Evolutionary conservation across 148 eudicot genomes (phyloP).

Genomic region (Rhododendron henanense): DNA sequence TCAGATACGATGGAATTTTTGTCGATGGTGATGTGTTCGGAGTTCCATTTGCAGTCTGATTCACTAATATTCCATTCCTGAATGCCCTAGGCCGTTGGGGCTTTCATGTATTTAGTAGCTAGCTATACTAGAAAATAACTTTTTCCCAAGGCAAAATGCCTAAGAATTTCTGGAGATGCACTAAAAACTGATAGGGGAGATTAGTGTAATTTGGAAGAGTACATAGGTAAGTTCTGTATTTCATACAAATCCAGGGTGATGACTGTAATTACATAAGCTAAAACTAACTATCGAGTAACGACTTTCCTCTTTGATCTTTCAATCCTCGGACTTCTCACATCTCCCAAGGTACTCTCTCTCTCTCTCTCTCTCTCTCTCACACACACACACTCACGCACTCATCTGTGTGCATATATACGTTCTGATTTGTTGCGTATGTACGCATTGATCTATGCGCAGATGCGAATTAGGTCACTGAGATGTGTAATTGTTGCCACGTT

Average conservation of each 20-base stretch:
- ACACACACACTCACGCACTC: not conserved
- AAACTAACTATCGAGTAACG: not conserved
- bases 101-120: not conserved
- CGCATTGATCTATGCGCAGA: constrained; percentile 12
- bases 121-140: not conserved
- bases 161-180: not conserved
- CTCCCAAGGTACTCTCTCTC: not conserved
- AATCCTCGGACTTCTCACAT: not conserved
- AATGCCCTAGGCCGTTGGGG: not conserved
- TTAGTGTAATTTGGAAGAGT: not conserved
- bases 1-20: no score
- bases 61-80: no score
- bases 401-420: not conserved
- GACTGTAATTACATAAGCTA: not conserved
- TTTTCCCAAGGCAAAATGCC: not conserved
- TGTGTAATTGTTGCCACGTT: constrained; percentile 4
- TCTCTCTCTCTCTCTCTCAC: not conserved
- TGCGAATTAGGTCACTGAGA: constrained; percentile 16
- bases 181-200: not conserved
- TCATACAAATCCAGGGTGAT: not conserved
- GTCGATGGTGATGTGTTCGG: not conserved
- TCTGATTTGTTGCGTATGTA: not conserved
- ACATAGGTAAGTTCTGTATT: not conserved
- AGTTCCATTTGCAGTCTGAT: no score
- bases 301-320: not conserved